Evolutionary conservation across 2,329 filamentous ascomycete species (phyloP).

Genomic region (Plenodomus tracheiphilus): DNA sequence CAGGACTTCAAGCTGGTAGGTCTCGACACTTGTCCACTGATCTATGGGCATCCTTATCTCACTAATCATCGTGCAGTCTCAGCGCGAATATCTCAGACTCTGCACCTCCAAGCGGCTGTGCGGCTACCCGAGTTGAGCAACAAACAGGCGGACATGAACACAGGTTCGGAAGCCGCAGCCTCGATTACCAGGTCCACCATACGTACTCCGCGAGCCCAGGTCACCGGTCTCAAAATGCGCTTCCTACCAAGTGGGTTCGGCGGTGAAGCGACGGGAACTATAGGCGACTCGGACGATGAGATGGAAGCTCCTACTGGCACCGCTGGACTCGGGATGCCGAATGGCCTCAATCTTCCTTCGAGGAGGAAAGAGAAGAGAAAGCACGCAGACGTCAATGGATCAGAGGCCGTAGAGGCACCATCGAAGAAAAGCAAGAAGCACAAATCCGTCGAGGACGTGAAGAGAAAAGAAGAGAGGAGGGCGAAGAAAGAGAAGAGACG

Average conservation of each 20-base stretch:
- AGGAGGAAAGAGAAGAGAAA: slow-evolving; percentile 47
- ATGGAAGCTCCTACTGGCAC: slow-evolving; percentile 43
- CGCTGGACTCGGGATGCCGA: slow-evolving; percentile 28
- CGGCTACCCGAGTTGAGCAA: slow-evolving; percentile 52
- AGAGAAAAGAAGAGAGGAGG: slow-evolving; percentile 45
- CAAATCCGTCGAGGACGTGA: slow-evolving; percentile 37
- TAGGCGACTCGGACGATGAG: slow-evolving; percentile 49
- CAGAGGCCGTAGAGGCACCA: slow-evolving; percentile 28
- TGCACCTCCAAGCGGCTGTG: slow-evolving; percentile 68
- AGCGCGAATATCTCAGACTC: slow-evolving; percentile 57
- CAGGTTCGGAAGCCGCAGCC: slow-evolving; percentile 46
- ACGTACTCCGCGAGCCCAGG: slow-evolving; percentile 64
- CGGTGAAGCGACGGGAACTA: slow-evolving; percentile 46
- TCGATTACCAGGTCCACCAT: slow-evolving; percentile 53
- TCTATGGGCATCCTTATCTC: background rate
- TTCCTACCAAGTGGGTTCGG: slow-evolving; percentile 68
- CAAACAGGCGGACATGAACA: slow-evolving; percentile 47
- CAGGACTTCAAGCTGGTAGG: slow-evolving; percentile 61
- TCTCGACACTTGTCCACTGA: slow-evolving; percentile 5
- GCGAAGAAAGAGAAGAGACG: slow-evolving; percentile 42
- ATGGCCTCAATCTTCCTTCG: slow-evolving; percentile 24
- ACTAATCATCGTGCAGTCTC: slow-evolving; percentile 17
- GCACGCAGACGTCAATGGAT: slow-evolving; percentile 36
- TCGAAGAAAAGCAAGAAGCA: slow-evolving; percentile 48
- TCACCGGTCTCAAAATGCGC: slow-evolving; percentile 67